A percentile compares a stretch with the other conserved stretches of the same genome.
Evolutionary conservation across 2,329 filamentous ascomycete species (phyloP).

Genomic region (Pestalotiopsis sp.): DNA sequence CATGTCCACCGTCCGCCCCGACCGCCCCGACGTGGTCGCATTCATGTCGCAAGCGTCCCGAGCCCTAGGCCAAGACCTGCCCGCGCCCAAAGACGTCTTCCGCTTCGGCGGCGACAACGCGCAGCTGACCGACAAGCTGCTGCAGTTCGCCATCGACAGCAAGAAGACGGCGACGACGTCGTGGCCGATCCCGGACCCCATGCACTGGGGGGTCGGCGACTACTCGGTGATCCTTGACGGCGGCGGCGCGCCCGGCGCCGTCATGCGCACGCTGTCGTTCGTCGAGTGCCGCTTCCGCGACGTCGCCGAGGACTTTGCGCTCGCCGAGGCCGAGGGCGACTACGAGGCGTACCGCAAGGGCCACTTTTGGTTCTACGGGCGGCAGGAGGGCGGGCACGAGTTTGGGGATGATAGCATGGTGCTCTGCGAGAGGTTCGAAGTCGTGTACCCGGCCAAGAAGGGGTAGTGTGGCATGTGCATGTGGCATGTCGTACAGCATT

Average conservation of each 20-base stretch:
- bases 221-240: conserved; percentile 31
- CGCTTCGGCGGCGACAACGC: conserved; percentile 25
- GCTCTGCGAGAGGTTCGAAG: conserved; percentile 3
- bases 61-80: conserved; percentile 21
- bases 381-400: background rate
- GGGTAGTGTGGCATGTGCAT: background rate
- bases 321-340: conserved; percentile 31
- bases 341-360: conserved; percentile 28
- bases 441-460: background rate
- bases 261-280: conserved; percentile 30
- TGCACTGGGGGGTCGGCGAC: conserved; percentile 31
- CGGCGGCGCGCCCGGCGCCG: conserved; percentile 19
- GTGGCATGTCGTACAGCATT: background rate
- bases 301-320: conserved; percentile 27
- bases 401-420: conserved; percentile 1
- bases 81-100: conserved; percentile 30
- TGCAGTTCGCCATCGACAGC: conserved; percentile 25
- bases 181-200: conserved; percentile 28
- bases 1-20: conserved; percentile 22
- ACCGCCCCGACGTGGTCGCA: conserved; percentile 26
- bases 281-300: conserved; percentile 26
- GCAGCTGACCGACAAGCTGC: conserved; percentile 17
- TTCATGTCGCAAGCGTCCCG: conserved; percentile 28
- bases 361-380: conserved; percentile 26
- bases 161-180: conserved; percentile 32